phyloP scores from a whole-genome alignment of 768 basidiomycete genomes.

The Guyanaporus albipodus region DNA sequence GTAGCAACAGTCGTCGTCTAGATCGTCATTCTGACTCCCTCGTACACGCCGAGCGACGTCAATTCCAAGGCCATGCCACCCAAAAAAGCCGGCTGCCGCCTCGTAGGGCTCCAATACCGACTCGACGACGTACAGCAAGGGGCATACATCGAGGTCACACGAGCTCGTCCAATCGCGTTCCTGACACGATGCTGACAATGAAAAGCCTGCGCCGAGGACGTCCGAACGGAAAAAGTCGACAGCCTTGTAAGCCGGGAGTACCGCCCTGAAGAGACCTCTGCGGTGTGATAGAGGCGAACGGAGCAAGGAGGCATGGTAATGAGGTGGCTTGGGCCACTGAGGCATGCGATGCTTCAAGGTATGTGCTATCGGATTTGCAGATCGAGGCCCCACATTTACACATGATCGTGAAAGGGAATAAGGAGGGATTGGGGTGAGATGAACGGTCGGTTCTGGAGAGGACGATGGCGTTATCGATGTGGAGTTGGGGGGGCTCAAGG shows the following conservation, averaged over 20 bases:
- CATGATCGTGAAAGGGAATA: constrained; percentile 6
- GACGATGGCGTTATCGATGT: background rate
- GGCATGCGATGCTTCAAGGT: constrained; percentile 10
- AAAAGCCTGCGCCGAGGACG: constrained; percentile 1
- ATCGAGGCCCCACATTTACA: background rate
- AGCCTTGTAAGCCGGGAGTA: constrained; percentile 16
- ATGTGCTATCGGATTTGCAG: constrained; percentile 5
- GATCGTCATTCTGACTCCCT: background rate
- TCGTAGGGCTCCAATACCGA: constrained; percentile 23
- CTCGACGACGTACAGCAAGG: constrained; percentile 17
- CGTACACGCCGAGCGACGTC: constrained; percentile 4
- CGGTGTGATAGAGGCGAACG: constrained; percentile 24
- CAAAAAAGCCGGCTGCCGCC: constrained; percentile 27
- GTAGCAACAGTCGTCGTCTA: background rate
- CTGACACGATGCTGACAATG: background rate
- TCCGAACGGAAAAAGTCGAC: constrained; percentile 29
- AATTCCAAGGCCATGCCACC: constrained; percentile 25
- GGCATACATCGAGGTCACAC: background rate
- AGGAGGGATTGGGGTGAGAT: background rate
- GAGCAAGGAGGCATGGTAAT: constrained; percentile 27
- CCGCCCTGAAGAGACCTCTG: constrained; percentile 24
- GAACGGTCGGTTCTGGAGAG: background rate
- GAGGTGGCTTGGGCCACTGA: constrained; percentile 25
- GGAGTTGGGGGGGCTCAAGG: background rate
- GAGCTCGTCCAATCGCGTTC: background rate